Conservation (phyloP, 345 rosid genomes). For the Salix brachista region DNA sequence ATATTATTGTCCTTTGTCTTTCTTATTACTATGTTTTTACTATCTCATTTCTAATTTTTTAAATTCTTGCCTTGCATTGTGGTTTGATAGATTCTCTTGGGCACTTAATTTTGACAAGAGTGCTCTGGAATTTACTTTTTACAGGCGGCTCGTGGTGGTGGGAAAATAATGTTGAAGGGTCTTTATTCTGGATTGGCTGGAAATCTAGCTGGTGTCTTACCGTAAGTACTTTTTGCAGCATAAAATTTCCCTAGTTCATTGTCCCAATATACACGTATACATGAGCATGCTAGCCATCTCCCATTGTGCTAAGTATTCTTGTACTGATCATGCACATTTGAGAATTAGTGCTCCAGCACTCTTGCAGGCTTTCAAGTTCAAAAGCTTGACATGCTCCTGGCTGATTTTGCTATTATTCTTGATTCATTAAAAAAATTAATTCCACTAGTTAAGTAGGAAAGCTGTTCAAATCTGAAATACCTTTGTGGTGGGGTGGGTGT, state of each 20-base stretch:
- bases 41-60: background rate
- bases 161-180: slow-evolving; percentile 70
- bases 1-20: background rate
- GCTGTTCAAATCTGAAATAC: too few species aligned
- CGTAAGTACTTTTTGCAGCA: slow-evolving; percentile 49
- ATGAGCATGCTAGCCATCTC: background rate
- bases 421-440: background rate
- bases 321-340: background rate
- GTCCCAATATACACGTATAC: background rate
- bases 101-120: background rate
- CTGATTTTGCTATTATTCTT: background rate
- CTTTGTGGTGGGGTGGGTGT: background rate
- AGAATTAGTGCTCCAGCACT: background rate
- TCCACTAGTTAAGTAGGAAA: background rate
- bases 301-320: background rate
- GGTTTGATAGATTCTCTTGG: background rate
- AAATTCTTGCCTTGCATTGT: background rate
- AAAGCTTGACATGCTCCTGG: background rate
- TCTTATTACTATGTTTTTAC: background rate
- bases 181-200: slow-evolving; percentile 96
- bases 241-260: background rate
- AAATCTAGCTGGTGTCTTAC: slow-evolving; percentile 88
- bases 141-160: slow-evolving; percentile 88
- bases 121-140: background rate
- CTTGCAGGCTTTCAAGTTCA: background rate